phyloP scores from a whole-genome alignment of 345 rosid species.

The Rhodomyrtus tomentosa region DNA sequence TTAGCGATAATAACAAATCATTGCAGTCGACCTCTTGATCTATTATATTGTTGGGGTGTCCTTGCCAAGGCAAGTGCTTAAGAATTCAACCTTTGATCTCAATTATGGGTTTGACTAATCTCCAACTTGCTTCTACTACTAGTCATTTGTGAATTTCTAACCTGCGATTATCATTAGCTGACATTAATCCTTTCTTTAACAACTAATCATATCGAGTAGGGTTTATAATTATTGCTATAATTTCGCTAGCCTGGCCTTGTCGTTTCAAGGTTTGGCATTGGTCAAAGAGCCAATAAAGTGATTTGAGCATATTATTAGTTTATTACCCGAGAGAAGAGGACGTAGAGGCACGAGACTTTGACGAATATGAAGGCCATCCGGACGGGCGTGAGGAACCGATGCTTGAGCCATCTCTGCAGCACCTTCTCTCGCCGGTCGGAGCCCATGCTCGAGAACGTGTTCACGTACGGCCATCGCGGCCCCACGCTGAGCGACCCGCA shows the following conservation, averaged over 20 bases:
- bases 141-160: neutral
- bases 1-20: neutral
- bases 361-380: conserved; percentile 35
- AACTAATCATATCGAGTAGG: neutral
- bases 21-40: neutral
- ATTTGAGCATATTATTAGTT: too few species aligned
- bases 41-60: neutral
- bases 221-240: neutral
- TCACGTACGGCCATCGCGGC: conserved; percentile 36
- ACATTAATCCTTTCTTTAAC: neutral
- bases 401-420: conserved; percentile 36
- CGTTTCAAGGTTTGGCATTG: neutral
- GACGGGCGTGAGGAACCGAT: conserved; percentile 31
- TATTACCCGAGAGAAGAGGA: conserved; percentile 50
- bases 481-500: conserved; percentile 48
- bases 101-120: neutral
- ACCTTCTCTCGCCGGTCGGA: conserved; percentile 52
- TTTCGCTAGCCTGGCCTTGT: neutral
- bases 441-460: conserved; percentile 29
- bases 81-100: neutral
- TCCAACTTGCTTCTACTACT: neutral
- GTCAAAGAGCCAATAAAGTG: neutral
- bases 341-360: conserved; percentile 29
- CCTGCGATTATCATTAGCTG: neutral
- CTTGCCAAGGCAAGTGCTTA: neutral